Evolutionary conservation across 176 grass and related monocot genomes (phyloP).

Genomic region (Oryza rufipogon): DNA sequence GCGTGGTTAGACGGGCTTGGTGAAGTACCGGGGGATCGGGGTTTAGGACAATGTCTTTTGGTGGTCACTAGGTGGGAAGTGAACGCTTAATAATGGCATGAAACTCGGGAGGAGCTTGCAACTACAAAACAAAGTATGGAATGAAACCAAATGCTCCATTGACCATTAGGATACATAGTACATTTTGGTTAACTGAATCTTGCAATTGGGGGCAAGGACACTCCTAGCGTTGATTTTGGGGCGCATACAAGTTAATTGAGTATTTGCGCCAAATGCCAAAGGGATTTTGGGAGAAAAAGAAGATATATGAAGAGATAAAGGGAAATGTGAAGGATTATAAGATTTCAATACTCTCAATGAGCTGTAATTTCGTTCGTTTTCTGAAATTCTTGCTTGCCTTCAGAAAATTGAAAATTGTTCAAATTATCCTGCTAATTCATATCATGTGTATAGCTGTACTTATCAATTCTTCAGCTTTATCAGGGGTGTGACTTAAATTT

Average conservation of each 20-base stretch:
- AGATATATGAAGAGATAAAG: not conserved
- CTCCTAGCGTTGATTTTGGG: slow-evolving; percentile 1
- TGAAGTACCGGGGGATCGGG: not conserved
- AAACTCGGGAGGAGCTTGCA: not conserved
- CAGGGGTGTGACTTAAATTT: not conserved
- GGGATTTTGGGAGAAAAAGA: not conserved
- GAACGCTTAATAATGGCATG: not conserved
- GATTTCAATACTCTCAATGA: not conserved
- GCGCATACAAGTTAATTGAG: not conserved
- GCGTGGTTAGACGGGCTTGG: not conserved
- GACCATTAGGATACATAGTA: not conserved
- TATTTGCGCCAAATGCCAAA: not conserved
- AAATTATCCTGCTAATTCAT: not conserved
- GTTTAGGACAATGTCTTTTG: not conserved
- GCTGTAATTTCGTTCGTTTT: not conserved
- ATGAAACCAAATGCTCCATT: not conserved
- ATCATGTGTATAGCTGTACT: not conserved
- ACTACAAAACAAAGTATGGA: not conserved
- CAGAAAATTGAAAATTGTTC: not conserved
- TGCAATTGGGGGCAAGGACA: not conserved
- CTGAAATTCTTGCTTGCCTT: not conserved
- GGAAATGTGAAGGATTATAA: not conserved
- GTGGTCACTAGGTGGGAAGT: not conserved
- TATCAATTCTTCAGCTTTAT: not conserved
- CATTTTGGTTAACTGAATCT: not conserved